Evolutionary conservation across 2,329 filamentous ascomycete genomes (phyloP), one percentile per base, ranked within the genome.

Genomic region (Trichoderma oligosporum): DNA sequence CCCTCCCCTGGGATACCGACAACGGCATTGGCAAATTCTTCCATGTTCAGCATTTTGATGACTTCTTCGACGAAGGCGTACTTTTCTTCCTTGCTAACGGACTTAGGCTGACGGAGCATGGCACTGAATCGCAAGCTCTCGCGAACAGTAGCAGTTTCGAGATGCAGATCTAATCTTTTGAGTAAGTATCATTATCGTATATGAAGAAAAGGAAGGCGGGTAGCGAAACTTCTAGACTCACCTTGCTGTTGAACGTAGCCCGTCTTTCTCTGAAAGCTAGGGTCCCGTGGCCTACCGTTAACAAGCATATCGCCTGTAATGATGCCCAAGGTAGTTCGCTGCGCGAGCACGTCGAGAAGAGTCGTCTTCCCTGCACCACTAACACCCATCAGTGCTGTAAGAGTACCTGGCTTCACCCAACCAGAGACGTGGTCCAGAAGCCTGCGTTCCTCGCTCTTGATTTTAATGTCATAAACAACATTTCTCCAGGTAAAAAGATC

Each of bases 331-430:
- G 77, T 80, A 0, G 78, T 82, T 14, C 86, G 75, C 42, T 76
- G 71, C 2, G 74, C 74, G 4, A 77, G 65, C 2, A 71, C 72
- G 54, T 77, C 74, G 1, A 77, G 64, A 5, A 77, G 69, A 0
- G 74, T 77, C 1, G 74, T 77, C 62, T 77, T 77, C 0, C 74
- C 74, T 0, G 74, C 74, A 24, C 74, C 74, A 20, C 67, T 83
- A 0, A 85, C 82, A 38, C 86, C 83, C 82, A 86, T 86, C 5
- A 95, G 77, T 1, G 90, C 91, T 3, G 91, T 96, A 31, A 95
- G 74, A 1, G 89, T 95, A 27, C 91, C 91, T 0, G 91, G 91
- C 70, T 92, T 92, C 57, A 96, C 89, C 88, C 89, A 96, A 5
- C 91, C 91, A 63, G 89, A 84, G 1, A 96, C 88, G 56, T 91